phyloP scores from a whole-genome alignment of 495 filamentous ascomycete genomes.

The Podospora didyma region DNA sequence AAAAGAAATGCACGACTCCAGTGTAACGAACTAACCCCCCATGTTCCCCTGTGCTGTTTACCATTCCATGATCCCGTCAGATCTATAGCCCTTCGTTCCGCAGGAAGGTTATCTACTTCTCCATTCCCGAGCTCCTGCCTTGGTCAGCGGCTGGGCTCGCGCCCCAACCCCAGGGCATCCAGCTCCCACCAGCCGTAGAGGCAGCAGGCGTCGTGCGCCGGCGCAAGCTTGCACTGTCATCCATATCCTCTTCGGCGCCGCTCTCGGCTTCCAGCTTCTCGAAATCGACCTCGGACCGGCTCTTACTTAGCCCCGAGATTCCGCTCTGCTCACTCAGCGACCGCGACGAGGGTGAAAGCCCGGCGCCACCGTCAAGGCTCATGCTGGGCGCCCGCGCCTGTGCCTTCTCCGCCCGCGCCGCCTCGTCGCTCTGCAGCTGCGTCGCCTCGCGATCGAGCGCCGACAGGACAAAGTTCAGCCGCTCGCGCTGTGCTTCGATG shows the following conservation, averaged over 20 bases:
- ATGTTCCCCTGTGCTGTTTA: no score
- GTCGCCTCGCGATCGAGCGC: conserved; percentile 72
- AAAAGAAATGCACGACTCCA: no score
- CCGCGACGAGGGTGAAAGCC: conserved; percentile 15
- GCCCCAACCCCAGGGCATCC: conserved; percentile 61
- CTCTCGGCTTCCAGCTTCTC: conserved; percentile 77
- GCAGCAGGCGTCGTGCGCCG: conserved; percentile 9
- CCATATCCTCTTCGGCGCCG: conserved; percentile 44
- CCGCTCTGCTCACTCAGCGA: conserved; percentile 35
- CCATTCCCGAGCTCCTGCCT: conserved; percentile 27
- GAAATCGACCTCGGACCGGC: conserved; percentile 73
- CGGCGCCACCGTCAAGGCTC: conserved; percentile 27
- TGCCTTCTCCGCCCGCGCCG: conserved; percentile 13
- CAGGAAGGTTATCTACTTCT: conserved; percentile 14
- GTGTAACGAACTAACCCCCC: no score
- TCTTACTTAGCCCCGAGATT: conserved; percentile 63
- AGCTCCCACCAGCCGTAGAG: conserved; percentile 35
- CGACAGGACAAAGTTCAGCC: conserved; percentile 63
- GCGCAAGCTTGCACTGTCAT: conserved; percentile 15
- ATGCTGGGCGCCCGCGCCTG: neutral
- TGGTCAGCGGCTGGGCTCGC: conserved; percentile 5
- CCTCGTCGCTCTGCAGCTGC: conserved; percentile 32
- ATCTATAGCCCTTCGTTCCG: no score
- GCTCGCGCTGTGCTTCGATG: conserved; percentile 68
- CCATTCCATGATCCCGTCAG: no score